Conservation (phyloP, 495 filamentous ascomycete species). For the Penicillium antarcticum region DNA sequence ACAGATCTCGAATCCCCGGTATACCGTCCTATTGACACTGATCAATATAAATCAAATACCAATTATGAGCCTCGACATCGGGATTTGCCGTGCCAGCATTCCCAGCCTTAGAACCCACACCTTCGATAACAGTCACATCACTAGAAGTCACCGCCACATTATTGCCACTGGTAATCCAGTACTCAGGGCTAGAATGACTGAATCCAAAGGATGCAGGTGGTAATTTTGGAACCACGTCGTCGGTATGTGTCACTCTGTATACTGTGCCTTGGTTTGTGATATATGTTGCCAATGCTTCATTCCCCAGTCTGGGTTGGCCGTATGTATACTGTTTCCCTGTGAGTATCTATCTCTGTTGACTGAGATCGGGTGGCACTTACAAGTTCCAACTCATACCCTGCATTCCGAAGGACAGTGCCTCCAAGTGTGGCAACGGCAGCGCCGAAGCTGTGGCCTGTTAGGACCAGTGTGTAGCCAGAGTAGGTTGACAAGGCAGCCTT, state of each 20-base stretch:
- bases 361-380: slow-evolving; percentile 18
- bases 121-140: slow-evolving; percentile 37
- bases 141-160: slow-evolving; percentile 34
- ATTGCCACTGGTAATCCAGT: slow-evolving; percentile 51
- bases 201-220: slow-evolving; percentile 56
- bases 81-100: slow-evolving; percentile 30
- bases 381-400: slow-evolving; percentile 34
- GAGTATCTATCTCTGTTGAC: not conserved
- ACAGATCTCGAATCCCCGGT: not conserved
- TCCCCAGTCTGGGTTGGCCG: slow-evolving; percentile 67
- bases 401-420: slow-evolving; percentile 53
- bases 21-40: slow-evolving; percentile 9
- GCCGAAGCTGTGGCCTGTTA: slow-evolving; percentile 69
- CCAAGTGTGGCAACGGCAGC: slow-evolving; percentile 62
- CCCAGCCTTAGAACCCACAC: slow-evolving; percentile 31
- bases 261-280: slow-evolving; percentile 48
- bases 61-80: slow-evolving; percentile 13
- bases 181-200: slow-evolving; percentile 65
- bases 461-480: slow-evolving; percentile 50
- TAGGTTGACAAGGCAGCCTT: slow-evolving; percentile 33
- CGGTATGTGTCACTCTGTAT: slow-evolving; percentile 63
- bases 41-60: slow-evolving; percentile 23
- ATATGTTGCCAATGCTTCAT: slow-evolving; percentile 50
- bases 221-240: slow-evolving; percentile 65
- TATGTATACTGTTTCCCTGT: slow-evolving; percentile 53